A percentile compares a stretch with the other conserved stretches of the same genome.
Conservation (phyloP, 2,329 filamentous ascomycete species). For the Nemania serpens region DNA sequence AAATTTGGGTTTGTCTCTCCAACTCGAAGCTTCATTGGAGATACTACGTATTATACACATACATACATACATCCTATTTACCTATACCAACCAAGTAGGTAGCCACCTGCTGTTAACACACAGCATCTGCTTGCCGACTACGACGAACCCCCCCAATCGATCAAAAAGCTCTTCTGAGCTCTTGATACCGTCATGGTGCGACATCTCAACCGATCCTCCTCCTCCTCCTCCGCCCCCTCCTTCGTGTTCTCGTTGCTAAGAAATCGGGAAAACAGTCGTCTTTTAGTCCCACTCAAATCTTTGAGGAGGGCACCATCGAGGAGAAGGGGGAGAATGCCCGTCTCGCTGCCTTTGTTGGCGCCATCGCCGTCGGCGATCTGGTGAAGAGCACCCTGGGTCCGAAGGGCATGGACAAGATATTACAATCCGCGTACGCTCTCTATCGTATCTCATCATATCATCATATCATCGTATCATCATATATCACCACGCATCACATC, state of each 20-base stretch:
- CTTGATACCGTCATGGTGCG: neutral
- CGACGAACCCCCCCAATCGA: neutral
- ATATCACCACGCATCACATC: neutral
- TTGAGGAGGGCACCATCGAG: conserved; percentile 93
- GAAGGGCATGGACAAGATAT: conserved; percentile 99
- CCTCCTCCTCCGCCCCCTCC: neutral
- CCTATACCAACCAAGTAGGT: neutral
- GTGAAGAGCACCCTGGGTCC: conserved; percentile 97
- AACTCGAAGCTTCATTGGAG: neutral
- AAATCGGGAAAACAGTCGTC: conserved; percentile 49
- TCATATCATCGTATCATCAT: neutral
- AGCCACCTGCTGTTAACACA: neutral
- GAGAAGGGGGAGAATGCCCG: conserved; percentile 99
- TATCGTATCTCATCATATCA: neutral
- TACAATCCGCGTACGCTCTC: conserved; percentile 83
- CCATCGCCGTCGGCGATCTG: conserved; percentile 94
- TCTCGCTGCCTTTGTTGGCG: conserved; percentile 96
- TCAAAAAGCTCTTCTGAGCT: neutral
- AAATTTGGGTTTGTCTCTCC: neutral
- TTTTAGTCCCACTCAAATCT: conserved; percentile 94
- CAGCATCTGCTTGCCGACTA: neutral
- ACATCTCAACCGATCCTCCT: neutral
- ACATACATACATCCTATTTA: neutral
- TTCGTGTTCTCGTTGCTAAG: conserved; percentile 19
- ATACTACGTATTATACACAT: too few species aligned